phyloP scores from a whole-genome alignment of 75 land plant genomes.

The Picea glauca region DNA sequence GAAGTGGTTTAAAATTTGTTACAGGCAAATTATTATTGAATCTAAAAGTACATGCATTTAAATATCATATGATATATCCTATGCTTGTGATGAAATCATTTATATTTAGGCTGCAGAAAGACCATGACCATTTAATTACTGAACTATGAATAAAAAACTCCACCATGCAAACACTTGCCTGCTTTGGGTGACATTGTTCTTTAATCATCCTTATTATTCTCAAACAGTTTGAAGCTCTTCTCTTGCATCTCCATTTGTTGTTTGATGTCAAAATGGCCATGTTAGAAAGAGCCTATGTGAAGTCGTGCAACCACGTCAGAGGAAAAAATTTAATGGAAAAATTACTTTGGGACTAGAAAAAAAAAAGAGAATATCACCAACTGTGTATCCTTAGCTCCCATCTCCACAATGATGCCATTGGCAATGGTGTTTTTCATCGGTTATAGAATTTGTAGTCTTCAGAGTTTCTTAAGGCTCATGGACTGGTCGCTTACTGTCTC shows the following conservation, averaged over 20 bases:
- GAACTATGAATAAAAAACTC: neutral
- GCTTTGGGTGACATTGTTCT: neutral
- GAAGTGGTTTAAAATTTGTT: neutral
- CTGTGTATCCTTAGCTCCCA: neutral
- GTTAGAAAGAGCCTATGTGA: neutral
- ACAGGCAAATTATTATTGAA: neutral
- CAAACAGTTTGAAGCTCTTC: slow-evolving; percentile 2
- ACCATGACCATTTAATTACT: neutral
- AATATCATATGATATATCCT: neutral
- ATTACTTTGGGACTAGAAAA: neutral
- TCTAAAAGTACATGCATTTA: neutral
- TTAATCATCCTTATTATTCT: neutral
- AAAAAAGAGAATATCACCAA: neutral
- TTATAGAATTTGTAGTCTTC: neutral
- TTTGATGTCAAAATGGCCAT: neutral
- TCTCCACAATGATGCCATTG: neutral
- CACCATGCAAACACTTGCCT: neutral
- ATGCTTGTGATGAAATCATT: neutral
- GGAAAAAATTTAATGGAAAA: neutral
- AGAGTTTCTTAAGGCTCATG: neutral
- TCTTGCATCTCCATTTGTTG: neutral
- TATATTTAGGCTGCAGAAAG: neutral
- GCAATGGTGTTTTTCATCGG: neutral
- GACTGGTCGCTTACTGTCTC: neutral
- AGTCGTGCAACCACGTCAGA: neutral